Evolutionary conservation across 345 rosid genomes (phyloP).

Genomic region (Hibiscus tridactylites): DNA sequence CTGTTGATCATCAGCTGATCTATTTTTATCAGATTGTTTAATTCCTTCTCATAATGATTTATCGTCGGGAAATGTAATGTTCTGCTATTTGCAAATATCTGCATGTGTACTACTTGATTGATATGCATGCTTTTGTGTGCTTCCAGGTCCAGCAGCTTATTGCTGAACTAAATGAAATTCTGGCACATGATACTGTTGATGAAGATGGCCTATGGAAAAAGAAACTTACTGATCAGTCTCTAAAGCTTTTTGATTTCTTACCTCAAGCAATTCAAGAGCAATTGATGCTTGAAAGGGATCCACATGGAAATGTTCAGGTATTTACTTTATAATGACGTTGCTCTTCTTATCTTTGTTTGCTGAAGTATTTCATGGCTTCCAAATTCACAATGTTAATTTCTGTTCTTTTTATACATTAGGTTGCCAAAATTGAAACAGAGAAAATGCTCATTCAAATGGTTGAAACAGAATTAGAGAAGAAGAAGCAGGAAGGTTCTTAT

Average conservation of each 20-base stretch:
- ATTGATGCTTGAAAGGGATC: constrained; percentile 95
- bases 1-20: neutral
- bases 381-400: neutral
- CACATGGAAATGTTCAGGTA: constrained; percentile 99
- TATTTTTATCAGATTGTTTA: neutral
- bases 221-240: constrained; percentile 55
- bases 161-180: constrained; percentile 81
- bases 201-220: constrained; percentile 74
- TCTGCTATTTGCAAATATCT: neutral
- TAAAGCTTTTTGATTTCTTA: constrained; percentile 73
- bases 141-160: constrained; percentile 86
- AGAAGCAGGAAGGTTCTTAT: constrained; percentile 62
- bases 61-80: neutral
- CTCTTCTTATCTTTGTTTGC: constrained; percentile 3
- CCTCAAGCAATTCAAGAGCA: constrained; percentile 90
- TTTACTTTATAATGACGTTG: neutral
- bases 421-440: constrained; percentile 95
- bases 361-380: neutral
- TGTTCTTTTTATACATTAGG: constrained; percentile 30
- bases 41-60: neutral
- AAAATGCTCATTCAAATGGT: constrained; percentile 99
- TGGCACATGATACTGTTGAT: constrained; percentile 74
- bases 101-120: constrained; percentile 2
- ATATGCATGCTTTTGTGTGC: neutral
- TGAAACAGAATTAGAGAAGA: constrained; percentile 86